These are phyloP conservation scores for Lumnitzera racemosa DNA, from an alignment of 345 rosid genomes.

Conservation along the genomic window DNA sequence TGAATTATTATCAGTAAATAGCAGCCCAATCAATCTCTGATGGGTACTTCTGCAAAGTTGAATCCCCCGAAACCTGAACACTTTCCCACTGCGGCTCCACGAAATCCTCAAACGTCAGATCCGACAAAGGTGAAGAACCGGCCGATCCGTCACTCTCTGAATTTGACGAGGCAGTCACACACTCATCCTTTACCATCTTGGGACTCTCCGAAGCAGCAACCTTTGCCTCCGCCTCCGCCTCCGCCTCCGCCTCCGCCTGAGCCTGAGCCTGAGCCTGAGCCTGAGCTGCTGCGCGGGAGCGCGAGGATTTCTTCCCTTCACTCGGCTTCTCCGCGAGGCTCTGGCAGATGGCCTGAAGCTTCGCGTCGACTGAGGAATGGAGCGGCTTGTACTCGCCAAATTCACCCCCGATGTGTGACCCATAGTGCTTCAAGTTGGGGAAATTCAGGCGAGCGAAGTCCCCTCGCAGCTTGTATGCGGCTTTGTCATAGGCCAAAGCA, in stretches of 20 bases:
- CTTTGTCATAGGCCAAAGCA: slow-evolving; percentile 81
- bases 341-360: slow-evolving; percentile 75
- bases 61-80: slow-evolving; percentile 1
- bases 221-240: neutral
- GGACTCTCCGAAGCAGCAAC: neutral
- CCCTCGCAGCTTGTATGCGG: slow-evolving; percentile 86
- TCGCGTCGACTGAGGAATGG: slow-evolving; percentile 85
- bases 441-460: slow-evolving; percentile 91
- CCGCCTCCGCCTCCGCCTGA: neutral
- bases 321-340: slow-evolving; percentile 40
- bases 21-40: slow-evolving; percentile 20
- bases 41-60: slow-evolving; percentile 14
- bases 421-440: slow-evolving; percentile 64
- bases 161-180: neutral
- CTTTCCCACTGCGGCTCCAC: slow-evolving; percentile 12
- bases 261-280: neutral
- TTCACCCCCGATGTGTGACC: slow-evolving; percentile 48
- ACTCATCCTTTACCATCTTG: neutral
- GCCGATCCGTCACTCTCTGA: slow-evolving; percentile 13
- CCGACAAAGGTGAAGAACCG: slow-evolving; percentile 17
- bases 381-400: slow-evolving; percentile 80
- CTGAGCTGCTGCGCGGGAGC: neutral
- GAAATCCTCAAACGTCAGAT: slow-evolving; percentile 14
- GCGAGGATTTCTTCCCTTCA: neutral
- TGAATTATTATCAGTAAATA: neutral